Evolutionary conservation across 2,329 filamentous ascomycete species (phyloP), one percentile per base, ranked within the genome.

Genomic region (Rachicladosporium sp.): DNA sequence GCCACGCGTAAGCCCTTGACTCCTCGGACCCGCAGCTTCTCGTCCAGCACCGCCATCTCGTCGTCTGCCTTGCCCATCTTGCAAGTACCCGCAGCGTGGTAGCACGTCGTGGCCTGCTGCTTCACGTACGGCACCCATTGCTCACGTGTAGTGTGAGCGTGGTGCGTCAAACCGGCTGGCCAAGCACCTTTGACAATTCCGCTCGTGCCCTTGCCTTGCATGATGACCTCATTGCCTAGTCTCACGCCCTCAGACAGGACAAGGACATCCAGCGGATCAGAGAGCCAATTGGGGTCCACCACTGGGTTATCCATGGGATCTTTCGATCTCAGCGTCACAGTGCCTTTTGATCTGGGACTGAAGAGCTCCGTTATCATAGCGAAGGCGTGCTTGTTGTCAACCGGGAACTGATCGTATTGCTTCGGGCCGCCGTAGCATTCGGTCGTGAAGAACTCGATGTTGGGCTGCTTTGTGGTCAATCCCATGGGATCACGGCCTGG

Each of bases 1-100:
- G 80, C 80, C 15, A 86, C 80, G 70, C 86, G 86, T 51, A 87
- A 71, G 10, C 78, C 77, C 67, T 83, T 72, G 48, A 85, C 80
- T 37, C 80, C 82, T 55, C 86, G 79, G 3, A 87, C 81, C 49
- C 85, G 86, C 41, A 87, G 70, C 43, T 81, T 74, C 61, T 84
- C 80, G 54, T 87, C 82, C 30, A 87, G 63, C 1, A 87, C 82
- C 7, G 71, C 68, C 37, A 59, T 64, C 0, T 57, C 52, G 38
- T 76, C 66, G 19, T 63, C 61, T 2, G 62, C 52, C 39, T 40
- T 46, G 15, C 49, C 50, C 50, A 53, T 52, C 21, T 21, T 45
- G 34, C 40, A 43, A 6, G 46, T 48, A 8, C 31, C 29, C 2
- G 42, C 34, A 13, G 44, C 44, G 40, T 48, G 46, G 11, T 29